Evolutionary conservation across 2,329 filamentous ascomycete species (phyloP), one percentile per base, ranked within the genome.

Genomic region (Orbilia oligospora): DNA sequence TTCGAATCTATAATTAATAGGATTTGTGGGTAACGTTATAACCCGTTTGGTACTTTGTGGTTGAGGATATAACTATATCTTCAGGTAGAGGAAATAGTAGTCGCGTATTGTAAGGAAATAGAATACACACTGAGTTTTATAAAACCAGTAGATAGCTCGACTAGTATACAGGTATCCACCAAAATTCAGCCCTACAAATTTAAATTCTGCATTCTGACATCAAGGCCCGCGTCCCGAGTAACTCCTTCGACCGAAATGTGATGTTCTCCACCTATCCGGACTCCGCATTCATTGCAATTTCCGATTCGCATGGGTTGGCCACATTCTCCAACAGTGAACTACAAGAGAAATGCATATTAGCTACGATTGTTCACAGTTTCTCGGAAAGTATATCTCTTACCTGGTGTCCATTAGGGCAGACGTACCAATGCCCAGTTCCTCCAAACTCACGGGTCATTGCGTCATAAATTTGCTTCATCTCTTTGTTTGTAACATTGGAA

Each of bases 391-490:
- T n/a, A 30, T 30, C 27, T 3, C 27, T 30, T 72, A 78, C 75
- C 44, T 63, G 87, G 81, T 90, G 88, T 1, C 87, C 86, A 70
- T 89, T 89, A n/a, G 79, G 83, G 76, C 88, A 90, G 0, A 83
- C 85, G 81, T 90, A 91, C 89, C 89, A 91, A 79, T 90, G 88
- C 0, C 90, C 89, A 0, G 86, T 88, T 0, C 87, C 87, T 0
- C 63, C 70, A 44, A 89, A 86, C 77, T 87, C 86, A 0, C 64
- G 66, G 0, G 85, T 82, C 88, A 90, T 89, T 1, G 88, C 88
- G 0, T 80, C 71, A 65, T 87, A 85, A 1, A 89, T 85, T 0
- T 84, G 86, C 38, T 85, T 84, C 81, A 87, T 85, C 83, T 91
- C 88, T 4, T 86, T 85, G 14, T 84, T 85, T 0, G 85, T 87